Percentiles rank a stretch among this genome's conserved stretches.
Evolutionary conservation across 768 basidiomycete genomes (phyloP).

Genomic region (Tubosaeta sp.): DNA sequence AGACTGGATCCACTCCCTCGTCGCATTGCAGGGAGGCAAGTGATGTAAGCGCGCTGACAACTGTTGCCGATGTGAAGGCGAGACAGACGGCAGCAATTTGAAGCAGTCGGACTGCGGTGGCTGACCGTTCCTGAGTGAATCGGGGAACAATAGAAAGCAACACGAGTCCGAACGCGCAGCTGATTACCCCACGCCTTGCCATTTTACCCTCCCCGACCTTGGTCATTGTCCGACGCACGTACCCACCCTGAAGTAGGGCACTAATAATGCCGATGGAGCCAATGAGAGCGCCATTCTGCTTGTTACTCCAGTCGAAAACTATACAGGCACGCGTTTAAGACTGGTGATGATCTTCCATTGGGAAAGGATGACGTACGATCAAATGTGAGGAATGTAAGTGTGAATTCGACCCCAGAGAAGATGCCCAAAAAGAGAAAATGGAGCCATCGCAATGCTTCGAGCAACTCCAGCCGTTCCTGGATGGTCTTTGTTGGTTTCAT

Average conservation of each 20-base stretch:
- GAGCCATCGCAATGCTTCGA: constrained; percentile 57
- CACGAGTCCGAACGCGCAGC: constrained; percentile 66
- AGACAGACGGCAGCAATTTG: constrained; percentile 76
- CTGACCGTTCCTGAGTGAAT: constrained; percentile 39
- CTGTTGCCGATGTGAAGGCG: constrained; percentile 93
- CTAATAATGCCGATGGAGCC: constrained; percentile 87
- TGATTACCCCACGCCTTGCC: constrained; percentile 74
- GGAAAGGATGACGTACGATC: constrained; percentile 53
- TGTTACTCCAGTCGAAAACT: constrained; percentile 90
- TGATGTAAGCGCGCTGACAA: constrained; percentile 90
- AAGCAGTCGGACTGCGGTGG: constrained; percentile 48
- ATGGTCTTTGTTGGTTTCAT: constrained; percentile 17
- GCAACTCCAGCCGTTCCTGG: constrained; percentile 50
- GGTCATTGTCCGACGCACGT: constrained; percentile 78
- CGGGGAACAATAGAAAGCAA: constrained; percentile 70
- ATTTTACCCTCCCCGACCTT: constrained; percentile 77
- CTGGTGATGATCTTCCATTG: not conserved
- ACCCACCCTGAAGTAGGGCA: constrained; percentile 88
- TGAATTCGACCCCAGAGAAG: constrained; percentile 97
- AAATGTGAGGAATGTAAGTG: constrained; percentile 91
- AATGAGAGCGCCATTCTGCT: constrained; percentile 81
- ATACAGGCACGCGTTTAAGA: constrained; percentile 5
- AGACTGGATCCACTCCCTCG: constrained; percentile 55
- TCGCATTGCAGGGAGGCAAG: constrained; percentile 90
- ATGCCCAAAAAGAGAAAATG: constrained; percentile 86